A percentile compares a stretch with the other conserved stretches of the same genome.
phyloP scores from a whole-genome alignment of 2,329 filamentous ascomycete genomes.

The Orbilia javanica region DNA sequence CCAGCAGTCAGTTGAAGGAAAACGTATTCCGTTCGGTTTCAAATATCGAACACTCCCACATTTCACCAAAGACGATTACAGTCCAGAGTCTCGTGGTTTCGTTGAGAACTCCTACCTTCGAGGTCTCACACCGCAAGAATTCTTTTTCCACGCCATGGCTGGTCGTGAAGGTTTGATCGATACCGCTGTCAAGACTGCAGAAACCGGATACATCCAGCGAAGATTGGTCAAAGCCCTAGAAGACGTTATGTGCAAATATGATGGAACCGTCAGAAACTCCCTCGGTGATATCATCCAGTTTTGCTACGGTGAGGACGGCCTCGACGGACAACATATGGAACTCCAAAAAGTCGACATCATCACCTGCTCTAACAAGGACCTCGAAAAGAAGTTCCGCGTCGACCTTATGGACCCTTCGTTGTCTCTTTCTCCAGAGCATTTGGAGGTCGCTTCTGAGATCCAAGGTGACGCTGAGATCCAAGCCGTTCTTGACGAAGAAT shows the following conservation, averaged over 20 bases:
- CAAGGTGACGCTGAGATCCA: slow-evolving; percentile 89
- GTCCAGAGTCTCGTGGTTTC: slow-evolving; percentile 94
- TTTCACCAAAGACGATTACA: slow-evolving; percentile 99
- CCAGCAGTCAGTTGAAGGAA: slow-evolving; percentile 97
- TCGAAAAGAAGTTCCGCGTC: slow-evolving; percentile 84
- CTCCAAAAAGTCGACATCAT: slow-evolving; percentile 90
- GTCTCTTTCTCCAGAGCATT: slow-evolving; percentile 75
- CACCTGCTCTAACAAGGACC: slow-evolving; percentile 80
- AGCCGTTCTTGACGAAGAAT: slow-evolving; percentile 87
- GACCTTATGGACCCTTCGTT: slow-evolving; percentile 82
- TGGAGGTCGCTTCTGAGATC: slow-evolving; percentile 89
- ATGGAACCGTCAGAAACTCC: slow-evolving; percentile 96
- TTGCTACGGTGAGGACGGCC: slow-evolving; percentile 95
- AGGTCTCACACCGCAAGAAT: slow-evolving; percentile 93
- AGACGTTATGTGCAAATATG: slow-evolving; percentile 97
- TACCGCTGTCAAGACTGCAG: slow-evolving; percentile 98
- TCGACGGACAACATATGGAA: slow-evolving; percentile 94
- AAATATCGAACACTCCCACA: slow-evolving; percentile 97
- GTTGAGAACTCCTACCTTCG: slow-evolving; percentile 98
- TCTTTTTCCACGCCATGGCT: slow-evolving; percentile 99
- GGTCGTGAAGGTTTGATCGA: slow-evolving; percentile 99
- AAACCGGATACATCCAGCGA: slow-evolving; percentile 98
- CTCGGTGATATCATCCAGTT: slow-evolving; percentile 97
- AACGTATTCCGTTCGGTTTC: slow-evolving; percentile 99
- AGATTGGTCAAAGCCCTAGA: slow-evolving; percentile 97